These are phyloP conservation scores for Alisma plantagoaquatica DNA, from an alignment of 106 monocot genomes.

Conservation along the genomic window DNA sequence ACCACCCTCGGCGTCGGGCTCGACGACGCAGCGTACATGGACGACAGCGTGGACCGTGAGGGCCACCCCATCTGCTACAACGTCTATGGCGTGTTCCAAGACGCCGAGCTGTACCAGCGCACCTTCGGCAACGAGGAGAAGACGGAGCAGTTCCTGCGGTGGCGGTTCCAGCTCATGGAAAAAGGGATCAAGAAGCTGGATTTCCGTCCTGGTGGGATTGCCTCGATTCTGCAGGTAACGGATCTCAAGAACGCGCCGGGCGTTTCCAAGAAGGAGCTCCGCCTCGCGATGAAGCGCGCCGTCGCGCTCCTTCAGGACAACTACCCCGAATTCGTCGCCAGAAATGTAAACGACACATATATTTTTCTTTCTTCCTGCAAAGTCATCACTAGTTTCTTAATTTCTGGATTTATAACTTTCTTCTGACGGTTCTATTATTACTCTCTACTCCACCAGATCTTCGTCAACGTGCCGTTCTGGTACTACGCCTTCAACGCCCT, in stretches of 20 bases:
- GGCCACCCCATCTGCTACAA: slow-evolving; percentile 81
- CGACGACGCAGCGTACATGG: slow-evolving; percentile 28
- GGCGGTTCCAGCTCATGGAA: slow-evolving; percentile 75
- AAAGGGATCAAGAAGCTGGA: slow-evolving; percentile 51
- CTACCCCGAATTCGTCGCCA: slow-evolving; percentile 71
- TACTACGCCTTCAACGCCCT: slow-evolving; percentile 57
- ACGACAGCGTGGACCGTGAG: slow-evolving; percentile 47
- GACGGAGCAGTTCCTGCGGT: slow-evolving; percentile 43
- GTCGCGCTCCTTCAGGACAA: slow-evolving; percentile 65
- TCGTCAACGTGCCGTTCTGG: slow-evolving; percentile 90
- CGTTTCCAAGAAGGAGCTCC: slow-evolving; percentile 54
- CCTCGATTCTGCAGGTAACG: slow-evolving; percentile 49
- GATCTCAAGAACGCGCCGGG: slow-evolving; percentile 56
- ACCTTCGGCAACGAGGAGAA: slow-evolving; percentile 49
- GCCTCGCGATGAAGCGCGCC: slow-evolving; percentile 42
- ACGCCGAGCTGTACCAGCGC: slow-evolving; percentile 25
- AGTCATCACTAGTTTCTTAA: too few relatives aligned
- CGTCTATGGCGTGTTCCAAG: slow-evolving; percentile 36
- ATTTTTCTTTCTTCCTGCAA: not conserved
- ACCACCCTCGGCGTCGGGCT: slow-evolving; percentile 10
- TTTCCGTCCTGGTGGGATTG: slow-evolving; percentile 33
- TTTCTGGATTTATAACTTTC: too few relatives aligned
- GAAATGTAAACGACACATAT: slow-evolving; percentile 32
- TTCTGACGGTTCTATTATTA: too few relatives aligned
- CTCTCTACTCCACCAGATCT: slow-evolving; percentile 48